Conservation (phyloP, 2,329 filamentous ascomycete species). For the Xylariaceae sp. region DNA sequence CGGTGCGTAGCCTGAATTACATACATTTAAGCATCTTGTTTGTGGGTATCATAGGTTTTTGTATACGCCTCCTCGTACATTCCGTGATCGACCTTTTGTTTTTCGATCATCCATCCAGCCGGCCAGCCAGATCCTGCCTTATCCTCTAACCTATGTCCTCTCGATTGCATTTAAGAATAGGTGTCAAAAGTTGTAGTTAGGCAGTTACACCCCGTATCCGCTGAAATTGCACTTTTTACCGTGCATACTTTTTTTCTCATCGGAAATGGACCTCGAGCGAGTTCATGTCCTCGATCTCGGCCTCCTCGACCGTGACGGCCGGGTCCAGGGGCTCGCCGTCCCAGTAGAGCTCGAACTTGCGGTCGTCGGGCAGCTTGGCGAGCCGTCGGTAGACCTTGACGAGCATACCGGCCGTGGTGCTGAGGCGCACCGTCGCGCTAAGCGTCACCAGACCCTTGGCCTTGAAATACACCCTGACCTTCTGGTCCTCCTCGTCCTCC, state of each 20-base stretch:
- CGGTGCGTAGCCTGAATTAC: conserved; percentile 1
- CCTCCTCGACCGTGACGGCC: conserved; percentile 61
- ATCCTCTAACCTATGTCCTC: too few species aligned
- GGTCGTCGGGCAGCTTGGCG: conserved; percentile 53
- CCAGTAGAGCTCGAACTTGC: conserved; percentile 65
- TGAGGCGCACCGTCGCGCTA: conserved; percentile 53
- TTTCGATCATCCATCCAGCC: neutral
- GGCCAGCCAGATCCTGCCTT: too few species aligned
- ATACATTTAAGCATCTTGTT: conserved; percentile 1
- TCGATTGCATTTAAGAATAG: neutral
- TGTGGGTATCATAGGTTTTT: conserved; percentile 17
- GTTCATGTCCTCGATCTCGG: conserved; percentile 76
- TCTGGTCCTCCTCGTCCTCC: conserved; percentile 35
- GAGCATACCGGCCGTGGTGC: conserved; percentile 65
- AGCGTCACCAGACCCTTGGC: conserved; percentile 53
- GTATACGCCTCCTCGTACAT: conserved; percentile 2
- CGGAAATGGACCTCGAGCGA: conserved; percentile 73
- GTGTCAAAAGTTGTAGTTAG: neutral
- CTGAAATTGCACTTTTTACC: neutral
- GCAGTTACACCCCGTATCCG: too few species aligned
- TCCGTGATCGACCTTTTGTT: neutral
- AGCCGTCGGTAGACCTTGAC: conserved; percentile 62
- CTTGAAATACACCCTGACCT: conserved; percentile 57
- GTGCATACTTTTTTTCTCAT: conserved; percentile 32
- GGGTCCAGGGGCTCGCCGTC: conserved; percentile 74